A percentile compares a stretch with the other conserved stretches of the same genome.
Evolutionary conservation across 2,329 filamentous ascomycete species (phyloP).

Genomic region (Fusarium transvaalense): DNA sequence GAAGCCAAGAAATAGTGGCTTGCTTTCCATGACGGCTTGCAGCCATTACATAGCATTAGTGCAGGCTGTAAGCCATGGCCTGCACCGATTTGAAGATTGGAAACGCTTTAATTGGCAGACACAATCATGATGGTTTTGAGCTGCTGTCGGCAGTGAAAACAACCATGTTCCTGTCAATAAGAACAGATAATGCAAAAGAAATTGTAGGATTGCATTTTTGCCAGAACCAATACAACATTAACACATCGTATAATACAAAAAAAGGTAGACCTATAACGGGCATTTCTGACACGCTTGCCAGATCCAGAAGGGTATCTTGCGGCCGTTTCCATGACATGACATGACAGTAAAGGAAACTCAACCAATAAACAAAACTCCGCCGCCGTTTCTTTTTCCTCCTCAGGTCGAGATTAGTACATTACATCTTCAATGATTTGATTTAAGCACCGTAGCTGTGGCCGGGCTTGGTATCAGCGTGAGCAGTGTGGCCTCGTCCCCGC

Average conservation of each 20-base stretch:
- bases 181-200: not conserved
- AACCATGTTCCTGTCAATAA: not conserved
- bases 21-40: not conserved
- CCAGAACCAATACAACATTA: not conserved
- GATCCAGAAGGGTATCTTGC: constrained; percentile 43
- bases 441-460: constrained; percentile 35
- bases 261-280: constrained; percentile 15
- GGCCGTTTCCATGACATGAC: constrained; percentile 39
- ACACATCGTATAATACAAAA: constrained; percentile 14
- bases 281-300: constrained; percentile 20
- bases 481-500: constrained; percentile 55
- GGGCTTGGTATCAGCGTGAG: constrained; percentile 50
- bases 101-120: not conserved
- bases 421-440: constrained; percentile 2
- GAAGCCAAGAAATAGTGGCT: constrained; percentile 8
- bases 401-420: constrained; percentile 1
- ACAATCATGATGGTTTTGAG: not conserved
- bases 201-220: not conserved
- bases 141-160: not conserved
- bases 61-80: not conserved
- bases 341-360: constrained; percentile 8
- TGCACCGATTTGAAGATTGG: not conserved
- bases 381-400: not conserved
- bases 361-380: constrained; percentile 5
- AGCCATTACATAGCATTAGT: not conserved